Conservation (phyloP, 2,329 filamentous ascomycete genomes). For the Claviceps lovelessii region DNA sequence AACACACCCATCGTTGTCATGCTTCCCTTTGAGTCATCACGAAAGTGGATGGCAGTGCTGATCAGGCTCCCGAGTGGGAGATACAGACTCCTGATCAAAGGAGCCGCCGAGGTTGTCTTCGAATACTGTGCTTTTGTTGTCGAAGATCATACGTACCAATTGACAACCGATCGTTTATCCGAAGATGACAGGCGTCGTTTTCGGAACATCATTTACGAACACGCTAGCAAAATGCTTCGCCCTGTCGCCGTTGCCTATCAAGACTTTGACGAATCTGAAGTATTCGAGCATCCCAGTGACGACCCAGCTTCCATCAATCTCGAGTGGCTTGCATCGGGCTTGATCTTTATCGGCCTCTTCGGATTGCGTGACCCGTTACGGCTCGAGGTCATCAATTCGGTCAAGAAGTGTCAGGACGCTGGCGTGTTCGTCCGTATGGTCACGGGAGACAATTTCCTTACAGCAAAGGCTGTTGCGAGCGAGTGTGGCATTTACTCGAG, state of each 20-base stretch:
- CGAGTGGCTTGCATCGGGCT: slow-evolving; percentile 31
- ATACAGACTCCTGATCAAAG: slow-evolving; percentile 41
- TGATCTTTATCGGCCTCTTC: slow-evolving; percentile 33
- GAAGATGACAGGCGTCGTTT: slow-evolving; percentile 19
- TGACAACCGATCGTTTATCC: slow-evolving; percentile 15
- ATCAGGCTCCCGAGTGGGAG: slow-evolving; percentile 29
- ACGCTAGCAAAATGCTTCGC: slow-evolving; percentile 55
- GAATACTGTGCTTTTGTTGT: slow-evolving; percentile 28
- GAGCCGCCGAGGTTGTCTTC: slow-evolving; percentile 42
- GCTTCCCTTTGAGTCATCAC: slow-evolving; percentile 38
- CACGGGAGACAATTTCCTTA: slow-evolving; percentile 36
- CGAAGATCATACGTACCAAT: slow-evolving; percentile 27
- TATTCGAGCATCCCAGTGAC: slow-evolving; percentile 34
- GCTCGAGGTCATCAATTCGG: slow-evolving; percentile 45
- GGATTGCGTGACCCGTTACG: slow-evolving; percentile 57
- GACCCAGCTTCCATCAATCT: slow-evolving; percentile 21
- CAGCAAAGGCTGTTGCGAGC: slow-evolving; percentile 28
- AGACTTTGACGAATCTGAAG: slow-evolving; percentile 58
- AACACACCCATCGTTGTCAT: slow-evolving; percentile 32
- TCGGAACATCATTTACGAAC: slow-evolving; percentile 26
- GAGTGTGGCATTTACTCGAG: slow-evolving; percentile 32
- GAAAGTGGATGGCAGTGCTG: slow-evolving; percentile 43
- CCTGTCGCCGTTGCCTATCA: slow-evolving; percentile 63
- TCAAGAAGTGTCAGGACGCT: slow-evolving; percentile 46
- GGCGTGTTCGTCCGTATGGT: slow-evolving; percentile 53